A percentile compares a stretch with the other conserved stretches of the same genome.
phyloP scores from a whole-genome alignment of 2,329 filamentous ascomycete species.

The Aspergillus ochraceoroseus region DNA sequence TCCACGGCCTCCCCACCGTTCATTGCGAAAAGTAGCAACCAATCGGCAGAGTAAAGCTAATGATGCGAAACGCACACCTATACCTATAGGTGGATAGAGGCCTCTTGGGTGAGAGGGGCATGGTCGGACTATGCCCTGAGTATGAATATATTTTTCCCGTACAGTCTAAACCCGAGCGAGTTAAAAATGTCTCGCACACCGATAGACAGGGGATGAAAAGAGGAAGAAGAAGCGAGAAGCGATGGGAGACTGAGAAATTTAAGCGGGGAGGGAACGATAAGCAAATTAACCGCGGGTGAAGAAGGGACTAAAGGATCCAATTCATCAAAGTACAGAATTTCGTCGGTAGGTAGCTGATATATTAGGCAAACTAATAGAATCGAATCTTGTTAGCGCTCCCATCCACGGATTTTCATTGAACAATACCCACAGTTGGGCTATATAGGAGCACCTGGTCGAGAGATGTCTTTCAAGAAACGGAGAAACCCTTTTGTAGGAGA shows the following conservation, averaged over 20 bases:
- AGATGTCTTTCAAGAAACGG: neutral
- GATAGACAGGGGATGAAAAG: neutral
- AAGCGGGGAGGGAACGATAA: neutral
- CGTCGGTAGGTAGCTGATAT: neutral
- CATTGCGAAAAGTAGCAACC: constrained; percentile 22
- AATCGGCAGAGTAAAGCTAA: constrained; percentile 11
- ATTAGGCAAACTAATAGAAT: neutral
- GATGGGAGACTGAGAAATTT: neutral
- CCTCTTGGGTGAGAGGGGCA: constrained; percentile 28
- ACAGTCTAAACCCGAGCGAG: no score
- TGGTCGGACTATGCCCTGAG: constrained; percentile 28
- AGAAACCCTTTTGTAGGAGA: neutral
- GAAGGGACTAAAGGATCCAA: neutral
- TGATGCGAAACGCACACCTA: constrained; percentile 22
- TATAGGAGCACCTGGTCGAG: constrained; percentile 8
- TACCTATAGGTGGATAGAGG: constrained; percentile 28
- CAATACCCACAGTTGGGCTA: constrained; percentile 1
- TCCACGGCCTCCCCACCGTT: constrained; percentile 10
- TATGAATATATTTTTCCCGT: constrained; percentile 4
- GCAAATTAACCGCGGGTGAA: neutral
- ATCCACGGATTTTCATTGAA: neutral
- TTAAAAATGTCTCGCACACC: no score
- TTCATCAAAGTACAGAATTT: constrained; percentile 1
- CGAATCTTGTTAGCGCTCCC: constrained; percentile 4
- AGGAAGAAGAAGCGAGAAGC: neutral